Evolutionary conservation across 257 asterid species (phyloP).

Genomic region (Rhazya stricta): DNA sequence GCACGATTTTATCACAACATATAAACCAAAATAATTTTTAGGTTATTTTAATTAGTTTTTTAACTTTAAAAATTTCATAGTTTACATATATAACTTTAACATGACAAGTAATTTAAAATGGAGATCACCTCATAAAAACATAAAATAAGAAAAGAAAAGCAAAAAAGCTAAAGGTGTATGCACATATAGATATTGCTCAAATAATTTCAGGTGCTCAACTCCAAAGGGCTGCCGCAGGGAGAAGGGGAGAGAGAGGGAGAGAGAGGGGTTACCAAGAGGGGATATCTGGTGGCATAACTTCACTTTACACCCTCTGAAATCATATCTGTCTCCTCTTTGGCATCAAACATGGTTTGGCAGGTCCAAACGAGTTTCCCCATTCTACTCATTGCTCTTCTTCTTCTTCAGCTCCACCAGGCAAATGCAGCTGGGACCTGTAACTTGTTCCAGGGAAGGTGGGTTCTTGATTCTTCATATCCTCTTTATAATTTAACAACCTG

Average conservation of each 20-base stretch:
- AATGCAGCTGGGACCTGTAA: conserved; percentile 33
- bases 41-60: no score
- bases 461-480: conserved; percentile 40
- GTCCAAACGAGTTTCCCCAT: neutral
- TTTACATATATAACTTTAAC: no score
- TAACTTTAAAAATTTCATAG: no score
- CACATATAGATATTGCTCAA: neutral
- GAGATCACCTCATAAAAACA: no score
- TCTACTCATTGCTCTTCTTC: neutral
- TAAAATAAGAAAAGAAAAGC: neutral
- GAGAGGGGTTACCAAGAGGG: neutral
- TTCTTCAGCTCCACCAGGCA: neutral
- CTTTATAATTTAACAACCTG: conserved; percentile 34
- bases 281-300: neutral
- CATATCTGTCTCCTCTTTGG: neutral
- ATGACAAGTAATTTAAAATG: no score
- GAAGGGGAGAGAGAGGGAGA: neutral
- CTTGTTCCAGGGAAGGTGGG: conserved; percentile 48
- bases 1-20: no score
- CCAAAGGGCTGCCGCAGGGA: neutral
- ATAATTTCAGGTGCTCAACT: neutral
- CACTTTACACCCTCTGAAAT: neutral
- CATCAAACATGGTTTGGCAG: neutral
- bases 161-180: neutral
- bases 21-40: no score